Base-by-base conservation (phyloP, 257 asterid genomes). In the Catharanthus roseus region DNA sequence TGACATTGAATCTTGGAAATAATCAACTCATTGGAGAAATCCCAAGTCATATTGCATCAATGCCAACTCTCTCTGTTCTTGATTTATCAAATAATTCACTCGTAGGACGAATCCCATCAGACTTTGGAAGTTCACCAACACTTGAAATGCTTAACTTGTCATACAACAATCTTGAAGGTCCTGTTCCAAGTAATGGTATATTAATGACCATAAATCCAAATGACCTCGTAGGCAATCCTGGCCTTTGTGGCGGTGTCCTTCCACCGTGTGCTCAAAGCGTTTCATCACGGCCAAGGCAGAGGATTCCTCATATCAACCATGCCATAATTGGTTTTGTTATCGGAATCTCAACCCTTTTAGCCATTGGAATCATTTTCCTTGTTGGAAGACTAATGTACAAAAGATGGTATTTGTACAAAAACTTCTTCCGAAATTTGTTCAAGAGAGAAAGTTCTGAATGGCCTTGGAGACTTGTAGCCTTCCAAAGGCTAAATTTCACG, bases 381-480 rank as follows among this genome's bases (percentile, higher is more conserved):
- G 87, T 77, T 18, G 83, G 72, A 6, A 74, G 83, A 67, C 75
- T 65, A 38, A 49, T 81, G 61, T 79, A 80, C 77, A 36, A 57
- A 54, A 82, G 67, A 75, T 85, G 87, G 83, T 75, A 74, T 29
- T 76, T 74, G 60, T 65, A 51, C 8, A 83, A 88, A n/a, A 81
- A 66, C 56, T 83, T 85, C 70, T 81, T 84, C 34, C 81, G 75
- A 77, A 86, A 77, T 29, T 77, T 74, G 58, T 75, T 80, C 28
- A 86, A 78, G 63, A 68, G 64, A 33, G 82, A 84, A n/a, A 67
- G 45, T 11, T 78, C 80, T 5, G 82, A 72, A 42, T 85, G 89
- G 89, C 96, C 93, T 0, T 89, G 90, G 92, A 82, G 88, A 65
- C 49, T 89, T 74, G 86, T 84, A 82, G 92, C 89, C 2, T 88